Percentiles rank a stretch among this genome's conserved stretches.
Conservation (phyloP, 352 stramenopile species). For the Globisporangium perplexum region DNA sequence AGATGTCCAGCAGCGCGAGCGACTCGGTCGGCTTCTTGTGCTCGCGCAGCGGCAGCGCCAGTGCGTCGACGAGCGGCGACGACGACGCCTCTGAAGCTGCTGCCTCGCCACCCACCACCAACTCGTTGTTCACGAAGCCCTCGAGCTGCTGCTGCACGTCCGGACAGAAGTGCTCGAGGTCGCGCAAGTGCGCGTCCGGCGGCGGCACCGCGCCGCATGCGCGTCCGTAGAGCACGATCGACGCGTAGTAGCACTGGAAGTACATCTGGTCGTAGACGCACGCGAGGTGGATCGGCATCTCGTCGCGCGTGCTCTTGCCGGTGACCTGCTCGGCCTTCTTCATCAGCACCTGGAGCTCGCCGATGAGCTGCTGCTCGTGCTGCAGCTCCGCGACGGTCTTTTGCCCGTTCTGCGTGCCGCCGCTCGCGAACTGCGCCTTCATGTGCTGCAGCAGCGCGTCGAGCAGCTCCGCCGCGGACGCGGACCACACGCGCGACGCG, state of each 20-base stretch:
- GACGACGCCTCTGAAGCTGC: not conserved
- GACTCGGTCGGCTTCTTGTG: constrained; percentile 17
- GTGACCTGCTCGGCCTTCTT: constrained; percentile 41
- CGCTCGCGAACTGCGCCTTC: constrained; percentile 41
- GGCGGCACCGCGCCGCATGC: constrained; percentile 50
- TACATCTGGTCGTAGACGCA: constrained; percentile 75
- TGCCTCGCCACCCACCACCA: constrained; percentile 14
- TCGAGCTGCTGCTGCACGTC: constrained; percentile 36
- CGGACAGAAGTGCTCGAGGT: constrained; percentile 43
- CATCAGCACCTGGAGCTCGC: constrained; percentile 41
- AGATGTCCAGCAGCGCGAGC: constrained; percentile 44
- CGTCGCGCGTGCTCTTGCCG: constrained; percentile 41
- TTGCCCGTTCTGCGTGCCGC: constrained; percentile 63
- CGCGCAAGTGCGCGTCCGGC: constrained; percentile 48
- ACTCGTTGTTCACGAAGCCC: constrained; percentile 52
- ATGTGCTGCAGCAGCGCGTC: constrained; percentile 38
- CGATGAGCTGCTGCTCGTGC: constrained; percentile 51
- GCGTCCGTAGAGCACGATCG: constrained; percentile 66
- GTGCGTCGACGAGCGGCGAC: constrained; percentile 23
- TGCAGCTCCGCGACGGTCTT: constrained; percentile 42
- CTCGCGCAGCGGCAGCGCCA: constrained; percentile 31
- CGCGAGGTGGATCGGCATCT: constrained; percentile 54
- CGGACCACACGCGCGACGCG: constrained; percentile 57
- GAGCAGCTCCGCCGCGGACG: constrained; percentile 42
- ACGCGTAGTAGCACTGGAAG: constrained; percentile 72